Evolutionary conservation across 768 basidiomycete genomes (phyloP), one percentile per base, ranked within the genome.

Genomic region (Mycena vulgaris): DNA sequence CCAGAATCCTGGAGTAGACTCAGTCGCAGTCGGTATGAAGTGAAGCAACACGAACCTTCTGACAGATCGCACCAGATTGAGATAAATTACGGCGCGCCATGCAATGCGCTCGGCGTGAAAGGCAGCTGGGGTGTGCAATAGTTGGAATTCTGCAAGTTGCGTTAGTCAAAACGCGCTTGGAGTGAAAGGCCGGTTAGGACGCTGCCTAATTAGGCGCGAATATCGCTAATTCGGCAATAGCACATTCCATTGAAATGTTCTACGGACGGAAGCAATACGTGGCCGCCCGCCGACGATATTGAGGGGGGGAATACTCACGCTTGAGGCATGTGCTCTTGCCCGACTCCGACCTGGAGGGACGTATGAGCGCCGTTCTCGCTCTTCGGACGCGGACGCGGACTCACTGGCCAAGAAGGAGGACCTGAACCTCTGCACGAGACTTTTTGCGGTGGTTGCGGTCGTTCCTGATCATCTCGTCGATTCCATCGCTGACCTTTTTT

Each of bases 311-410:
- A 65, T 58, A 90, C 93, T 89, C 85, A 95, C 94, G 94, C 84
- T 95, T 95, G 75, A 95, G 85, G 10, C 93, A 94, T 11, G 94
- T 95, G 77, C 92, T 94, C 85, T 95, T 95, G 45, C 94, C 94
- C 75, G 93, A 94, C 86, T 95, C 94, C 70, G 94, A 95, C 68
- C 72, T 73, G 42, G 53, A 40, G 25, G 40, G 40, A 7, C n/a
- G 35, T 19, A 60, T 73, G 68, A 70, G 72, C 68, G 39, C 33
- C 14, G 64, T 11, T 31, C 17, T 1, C 7, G 56, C 17, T 40
- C 45, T 23, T 19, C 6, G 42, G 33, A 31, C 19, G 31, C 35
- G 35, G 33, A 39, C 23, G n/a, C 13, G 19, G 48, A 73, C 72
- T 69, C 65, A 73, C 86, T 95, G 94, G 59, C 94, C 94, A 47